Percentiles rank a stretch among this genome's conserved stretches.
Evolutionary conservation across 2,329 filamentous ascomycete genomes (phyloP).

Genomic region (Paraphaeosphaeria sporulosa): DNA sequence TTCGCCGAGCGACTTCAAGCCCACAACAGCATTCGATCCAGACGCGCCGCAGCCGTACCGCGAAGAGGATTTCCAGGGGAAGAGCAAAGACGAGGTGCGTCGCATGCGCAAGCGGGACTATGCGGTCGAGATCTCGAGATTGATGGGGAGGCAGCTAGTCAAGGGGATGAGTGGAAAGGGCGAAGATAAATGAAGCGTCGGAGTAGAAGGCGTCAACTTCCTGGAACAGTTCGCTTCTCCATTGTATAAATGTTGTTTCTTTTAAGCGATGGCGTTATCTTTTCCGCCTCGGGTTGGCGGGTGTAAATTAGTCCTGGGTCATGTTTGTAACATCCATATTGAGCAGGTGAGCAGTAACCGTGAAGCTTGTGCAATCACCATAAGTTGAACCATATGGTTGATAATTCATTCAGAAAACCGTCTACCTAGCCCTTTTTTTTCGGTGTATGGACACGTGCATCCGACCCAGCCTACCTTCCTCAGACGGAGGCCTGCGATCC

Average conservation of each 20-base stretch:
- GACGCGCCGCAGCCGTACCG: conserved; percentile 33
- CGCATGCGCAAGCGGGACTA: conserved; percentile 36
- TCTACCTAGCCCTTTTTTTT: too few species aligned
- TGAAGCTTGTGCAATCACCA: too few species aligned
- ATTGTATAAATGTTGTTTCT: not conserved
- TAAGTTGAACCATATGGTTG: too few species aligned
- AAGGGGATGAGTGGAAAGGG: conserved; percentile 24
- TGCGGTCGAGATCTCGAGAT: conserved; percentile 35
- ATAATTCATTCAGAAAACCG: too few species aligned
- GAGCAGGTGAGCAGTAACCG: too few species aligned
- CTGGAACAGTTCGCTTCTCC: not conserved
- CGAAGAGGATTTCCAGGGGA: conserved; percentile 32
- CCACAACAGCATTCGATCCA: not conserved
- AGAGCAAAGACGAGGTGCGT: conserved; percentile 30
- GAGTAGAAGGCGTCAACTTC: not conserved
- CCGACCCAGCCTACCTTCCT: too few species aligned
- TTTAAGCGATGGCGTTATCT: not conserved
- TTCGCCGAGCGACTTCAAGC: not conserved
- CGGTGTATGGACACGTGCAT: too few species aligned
- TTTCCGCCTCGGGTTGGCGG: too few species aligned
- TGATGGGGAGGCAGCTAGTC: conserved; percentile 37
- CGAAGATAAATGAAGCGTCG: not conserved
- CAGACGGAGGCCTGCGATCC: too few species aligned
- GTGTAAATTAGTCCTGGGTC: too few species aligned
- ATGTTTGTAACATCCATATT: too few species aligned